Conservation (phyloP, 2,329 filamentous ascomycete species). For the Ophiostoma himal-ulmi region DNA sequence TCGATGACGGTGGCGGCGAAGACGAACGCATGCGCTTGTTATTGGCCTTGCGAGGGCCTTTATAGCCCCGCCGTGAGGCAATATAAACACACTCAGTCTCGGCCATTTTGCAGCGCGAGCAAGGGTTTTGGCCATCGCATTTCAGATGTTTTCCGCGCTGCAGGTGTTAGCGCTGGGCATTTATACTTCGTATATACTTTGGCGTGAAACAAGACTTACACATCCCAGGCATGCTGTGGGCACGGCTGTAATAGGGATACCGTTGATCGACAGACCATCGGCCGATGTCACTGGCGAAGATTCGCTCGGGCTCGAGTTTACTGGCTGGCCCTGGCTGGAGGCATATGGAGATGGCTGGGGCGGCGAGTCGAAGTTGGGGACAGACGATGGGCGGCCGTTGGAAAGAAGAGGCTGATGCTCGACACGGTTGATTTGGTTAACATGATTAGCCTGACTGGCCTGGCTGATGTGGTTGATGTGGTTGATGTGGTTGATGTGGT, state of each 20-base stretch:
- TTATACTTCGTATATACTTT: neutral
- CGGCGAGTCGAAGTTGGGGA: neutral
- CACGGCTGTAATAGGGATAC: conserved; percentile 19
- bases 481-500: neutral
- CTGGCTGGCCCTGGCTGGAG: neutral
- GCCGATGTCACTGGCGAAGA: neutral
- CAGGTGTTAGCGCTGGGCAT: neutral
- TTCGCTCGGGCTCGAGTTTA: conserved; percentile 19
- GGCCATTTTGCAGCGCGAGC: conserved; percentile 57
- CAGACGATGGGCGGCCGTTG: neutral
- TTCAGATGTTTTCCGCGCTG: conserved; percentile 65
- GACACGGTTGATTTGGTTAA: neutral
- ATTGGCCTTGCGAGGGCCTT: conserved; percentile 49
- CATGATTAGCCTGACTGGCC: neutral
- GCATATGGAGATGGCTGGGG: conserved; percentile 10
- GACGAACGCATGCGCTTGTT: conserved; percentile 47
- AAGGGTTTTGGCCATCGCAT: conserved; percentile 66
- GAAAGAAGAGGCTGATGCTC: neutral
- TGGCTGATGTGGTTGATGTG: too few relatives aligned
- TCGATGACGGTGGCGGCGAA: conserved; percentile 39
- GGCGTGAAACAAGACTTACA: conserved; percentile 36
- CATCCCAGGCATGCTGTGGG: conserved; percentile 52
- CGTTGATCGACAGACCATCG: neutral
- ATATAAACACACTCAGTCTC: conserved; percentile 63
- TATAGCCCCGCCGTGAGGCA: conserved; percentile 69